These are phyloP conservation scores for Skeletonema menzelii DNA, from an alignment of 108 stramenopile genomes.

Conservation along the genomic window DNA sequence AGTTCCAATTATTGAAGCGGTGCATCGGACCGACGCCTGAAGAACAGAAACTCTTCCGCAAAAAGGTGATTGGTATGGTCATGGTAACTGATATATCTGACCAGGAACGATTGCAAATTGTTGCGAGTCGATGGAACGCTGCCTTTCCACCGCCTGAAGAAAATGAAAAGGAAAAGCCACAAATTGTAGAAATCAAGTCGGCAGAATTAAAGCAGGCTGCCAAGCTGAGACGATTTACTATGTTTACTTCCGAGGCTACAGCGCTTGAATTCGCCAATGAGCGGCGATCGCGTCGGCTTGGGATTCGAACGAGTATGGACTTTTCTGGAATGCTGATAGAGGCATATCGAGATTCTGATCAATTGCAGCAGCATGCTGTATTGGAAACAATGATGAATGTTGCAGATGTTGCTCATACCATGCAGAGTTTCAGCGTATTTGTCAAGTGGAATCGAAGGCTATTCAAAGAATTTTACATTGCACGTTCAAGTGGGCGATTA, in stretches of 20 bases:
- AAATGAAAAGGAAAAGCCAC: not conserved
- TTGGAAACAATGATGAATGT: slow-evolving; percentile 61
- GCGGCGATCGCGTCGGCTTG: slow-evolving; percentile 13
- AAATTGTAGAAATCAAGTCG: slow-evolving; percentile 6
- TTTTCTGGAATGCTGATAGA: slow-evolving; percentile 38
- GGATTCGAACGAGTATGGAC: slow-evolving; percentile 38
- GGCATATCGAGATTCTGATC: slow-evolving; percentile 17
- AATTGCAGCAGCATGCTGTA: slow-evolving; percentile 43
- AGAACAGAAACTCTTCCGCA: slow-evolving; percentile 50
- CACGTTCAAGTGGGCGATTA: slow-evolving; percentile 16
- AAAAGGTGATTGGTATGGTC: slow-evolving; percentile 53
- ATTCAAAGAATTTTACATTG: slow-evolving; percentile 51
- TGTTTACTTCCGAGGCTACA: slow-evolving; percentile 18
- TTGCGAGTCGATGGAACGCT: slow-evolving; percentile 36
- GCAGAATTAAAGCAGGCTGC: slow-evolving; percentile 20
- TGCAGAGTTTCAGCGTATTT: slow-evolving; percentile 56
- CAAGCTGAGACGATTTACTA: slow-evolving; percentile 21
- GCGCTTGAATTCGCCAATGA: slow-evolving; percentile 21
- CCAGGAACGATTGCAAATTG: slow-evolving; percentile 46
- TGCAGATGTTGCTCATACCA: slow-evolving; percentile 58
- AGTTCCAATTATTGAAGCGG: slow-evolving; percentile 42
- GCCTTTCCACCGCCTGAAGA: slow-evolving; percentile 25
- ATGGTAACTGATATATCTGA: slow-evolving; percentile 68
- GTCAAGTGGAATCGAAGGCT: slow-evolving; percentile 59
- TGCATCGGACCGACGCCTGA: slow-evolving; percentile 51